A percentile compares a stretch with the other conserved stretches of the same genome.
These are phyloP conservation scores for Sesbania bispinosa DNA, from an alignment of 306 rosid genomes.

Conservation along the genomic window DNA sequence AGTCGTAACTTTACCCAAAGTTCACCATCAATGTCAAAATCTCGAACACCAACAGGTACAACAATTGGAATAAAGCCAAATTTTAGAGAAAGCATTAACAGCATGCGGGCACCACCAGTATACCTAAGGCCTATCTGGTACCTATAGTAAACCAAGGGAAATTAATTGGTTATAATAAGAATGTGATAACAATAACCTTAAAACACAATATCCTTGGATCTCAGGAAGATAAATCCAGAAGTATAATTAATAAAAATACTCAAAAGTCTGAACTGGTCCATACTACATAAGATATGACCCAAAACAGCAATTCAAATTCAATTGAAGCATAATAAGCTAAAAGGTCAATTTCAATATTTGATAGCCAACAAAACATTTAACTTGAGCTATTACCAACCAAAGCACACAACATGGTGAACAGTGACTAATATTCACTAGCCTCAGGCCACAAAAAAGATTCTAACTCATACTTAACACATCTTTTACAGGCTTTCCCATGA, in stretches of 20 bases:
- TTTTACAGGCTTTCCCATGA: background rate
- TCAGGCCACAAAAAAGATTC: background rate
- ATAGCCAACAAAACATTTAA: background rate
- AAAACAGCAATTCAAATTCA: conserved; percentile 2
- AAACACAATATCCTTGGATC: conserved; percentile 2
- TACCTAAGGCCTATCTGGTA: conserved; percentile 97
- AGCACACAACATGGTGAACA: background rate
- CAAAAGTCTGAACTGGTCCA: background rate
- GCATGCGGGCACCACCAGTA: conserved; percentile 96
- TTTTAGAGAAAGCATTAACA: conserved; percentile 86
- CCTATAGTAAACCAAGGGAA: conserved; percentile 42
- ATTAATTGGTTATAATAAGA: conserved; percentile 10
- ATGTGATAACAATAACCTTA: background rate
- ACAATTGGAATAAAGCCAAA: conserved; percentile 84
- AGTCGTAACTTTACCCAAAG: conserved; percentile 93
- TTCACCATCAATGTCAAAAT: conserved; percentile 98
- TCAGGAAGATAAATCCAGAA: conserved; percentile 7
- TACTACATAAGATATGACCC: background rate
- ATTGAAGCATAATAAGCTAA: conserved; percentile 5
- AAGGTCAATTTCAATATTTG: background rate
- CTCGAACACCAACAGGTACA: conserved; percentile 91
- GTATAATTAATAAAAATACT: background rate
- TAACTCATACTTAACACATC: background rate
- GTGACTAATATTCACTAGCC: background rate
- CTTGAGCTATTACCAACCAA: background rate